Percentiles rank a stretch among this genome's conserved stretches.
Evolutionary conservation across 2,329 filamentous ascomycete species (phyloP).

Genomic region (Hawksworthiomyces lignivorus): DNA sequence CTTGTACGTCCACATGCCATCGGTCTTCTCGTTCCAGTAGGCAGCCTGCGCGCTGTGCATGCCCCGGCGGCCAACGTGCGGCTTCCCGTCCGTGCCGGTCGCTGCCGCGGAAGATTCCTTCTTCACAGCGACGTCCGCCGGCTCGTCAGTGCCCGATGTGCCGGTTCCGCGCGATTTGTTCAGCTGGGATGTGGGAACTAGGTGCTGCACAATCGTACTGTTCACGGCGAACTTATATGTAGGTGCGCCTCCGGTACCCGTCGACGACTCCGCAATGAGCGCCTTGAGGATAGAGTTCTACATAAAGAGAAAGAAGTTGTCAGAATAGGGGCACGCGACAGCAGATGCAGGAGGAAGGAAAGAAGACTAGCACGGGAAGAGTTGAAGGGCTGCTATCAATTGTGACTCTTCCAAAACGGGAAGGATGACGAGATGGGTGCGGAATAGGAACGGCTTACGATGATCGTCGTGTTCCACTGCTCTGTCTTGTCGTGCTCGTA

Average conservation of each 20-base stretch:
- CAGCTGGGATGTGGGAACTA: constrained; percentile 58
- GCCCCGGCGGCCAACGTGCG: constrained; percentile 75
- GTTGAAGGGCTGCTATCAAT: no score
- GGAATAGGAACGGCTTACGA: constrained; percentile 69
- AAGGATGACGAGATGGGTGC: no score
- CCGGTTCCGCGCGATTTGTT: constrained; percentile 52
- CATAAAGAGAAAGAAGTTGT: no score
- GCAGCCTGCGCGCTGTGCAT: constrained; percentile 83
- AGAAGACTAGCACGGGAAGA: no score
- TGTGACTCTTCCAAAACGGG: no score
- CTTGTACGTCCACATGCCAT: constrained; percentile 86
- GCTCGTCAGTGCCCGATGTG: constrained; percentile 35
- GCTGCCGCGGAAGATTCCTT: constrained; percentile 34
- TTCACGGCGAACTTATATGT: constrained; percentile 92
- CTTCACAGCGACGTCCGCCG: constrained; percentile 46
- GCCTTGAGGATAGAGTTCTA: constrained; percentile 71
- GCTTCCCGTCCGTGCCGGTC: constrained; percentile 55
- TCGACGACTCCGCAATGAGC: constrained; percentile 67
- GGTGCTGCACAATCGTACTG: constrained; percentile 96
- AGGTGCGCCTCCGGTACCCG: constrained; percentile 40
- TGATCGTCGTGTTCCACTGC: constrained; percentile 87
- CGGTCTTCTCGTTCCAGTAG: constrained; percentile 86
- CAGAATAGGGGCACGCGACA: neutral
- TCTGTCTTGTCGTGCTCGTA: constrained; percentile 85
- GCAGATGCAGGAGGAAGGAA: neutral